Conservation (phyloP, 495 filamentous ascomycete genomes). For the Aspergillus conjunctus region DNA sequence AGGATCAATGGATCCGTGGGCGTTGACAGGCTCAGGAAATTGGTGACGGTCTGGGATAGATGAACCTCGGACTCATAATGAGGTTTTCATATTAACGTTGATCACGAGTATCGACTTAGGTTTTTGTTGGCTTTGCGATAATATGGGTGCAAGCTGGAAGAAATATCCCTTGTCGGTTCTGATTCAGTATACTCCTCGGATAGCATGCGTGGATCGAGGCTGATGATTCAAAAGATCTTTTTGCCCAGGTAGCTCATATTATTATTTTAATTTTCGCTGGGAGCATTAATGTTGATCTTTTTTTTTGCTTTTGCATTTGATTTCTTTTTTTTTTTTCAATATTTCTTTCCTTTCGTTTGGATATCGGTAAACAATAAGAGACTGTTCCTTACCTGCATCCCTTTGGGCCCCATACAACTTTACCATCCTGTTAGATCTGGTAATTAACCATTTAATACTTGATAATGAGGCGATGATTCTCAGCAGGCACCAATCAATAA, state of each 20-base stretch:
- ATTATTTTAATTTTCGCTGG: not conserved
- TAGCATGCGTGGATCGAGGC: not conserved
- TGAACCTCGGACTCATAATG: not conserved
- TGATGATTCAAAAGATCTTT: not conserved
- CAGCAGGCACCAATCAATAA: not conserved
- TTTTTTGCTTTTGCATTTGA: constrained; percentile 5
- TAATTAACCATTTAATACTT: not conserved
- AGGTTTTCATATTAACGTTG: too few species aligned
- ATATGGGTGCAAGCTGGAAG: not conserved
- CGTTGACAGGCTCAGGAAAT: constrained; percentile 19
- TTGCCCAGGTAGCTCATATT: not conserved
- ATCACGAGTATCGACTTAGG: too few species aligned
- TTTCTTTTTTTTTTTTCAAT: not conserved
- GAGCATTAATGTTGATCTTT: not conserved
- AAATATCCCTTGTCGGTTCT: not conserved
- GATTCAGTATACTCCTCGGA: constrained; percentile 2
- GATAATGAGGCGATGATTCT: not conserved
- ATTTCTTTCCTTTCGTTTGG: not conserved
- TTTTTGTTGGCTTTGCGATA: not conserved
- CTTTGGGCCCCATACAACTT: not conserved
- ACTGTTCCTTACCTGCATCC: not conserved
- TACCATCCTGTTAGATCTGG: not conserved
- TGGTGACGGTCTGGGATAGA: constrained; percentile 20
- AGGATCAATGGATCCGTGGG: constrained; percentile 18
- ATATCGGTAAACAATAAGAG: not conserved